A percentile compares a stretch with the other conserved stretches of the same genome.
phyloP scores from a whole-genome alignment of 306 rosid genomes.

The Sophora flavescens region DNA sequence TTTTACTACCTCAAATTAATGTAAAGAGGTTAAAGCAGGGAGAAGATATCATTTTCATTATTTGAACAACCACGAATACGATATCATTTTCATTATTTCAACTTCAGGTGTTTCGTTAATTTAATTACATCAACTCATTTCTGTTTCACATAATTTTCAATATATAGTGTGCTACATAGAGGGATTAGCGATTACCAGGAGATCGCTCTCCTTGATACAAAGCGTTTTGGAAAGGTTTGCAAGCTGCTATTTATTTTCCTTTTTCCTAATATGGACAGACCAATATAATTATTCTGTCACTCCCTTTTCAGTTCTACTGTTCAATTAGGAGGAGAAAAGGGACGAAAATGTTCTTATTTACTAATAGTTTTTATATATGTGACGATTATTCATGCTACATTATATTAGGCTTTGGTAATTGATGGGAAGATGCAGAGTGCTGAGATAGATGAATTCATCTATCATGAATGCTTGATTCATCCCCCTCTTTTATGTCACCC shows the following conservation, averaged over 20 bases:
- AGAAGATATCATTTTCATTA: too few relatives aligned
- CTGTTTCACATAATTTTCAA: background rate
- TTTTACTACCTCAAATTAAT: background rate
- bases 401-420: constrained; percentile 77
- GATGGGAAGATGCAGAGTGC: constrained; percentile 98
- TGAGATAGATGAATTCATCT: constrained; percentile 84
- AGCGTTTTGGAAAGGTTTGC: constrained; percentile 91
- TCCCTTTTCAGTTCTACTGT: background rate
- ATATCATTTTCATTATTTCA: background rate
- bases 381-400: constrained; percentile 14
- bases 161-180: constrained; percentile 71
- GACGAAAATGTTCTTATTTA: background rate
- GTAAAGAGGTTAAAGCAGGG: too few relatives aligned
- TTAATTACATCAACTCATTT: background rate
- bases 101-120: background rate
- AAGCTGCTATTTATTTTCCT: background rate
- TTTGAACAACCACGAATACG: too few relatives aligned
- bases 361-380: background rate
- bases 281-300: background rate
- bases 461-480: constrained; percentile 94
- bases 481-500: constrained; percentile 85
- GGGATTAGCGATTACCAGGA: constrained; percentile 83
- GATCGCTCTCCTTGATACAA: constrained; percentile 82
- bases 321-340: background rate
- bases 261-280: background rate